Evolutionary conservation across 1,139 yeast genomes (phyloP).

Genomic region (Blastobotrys apis): DNA sequence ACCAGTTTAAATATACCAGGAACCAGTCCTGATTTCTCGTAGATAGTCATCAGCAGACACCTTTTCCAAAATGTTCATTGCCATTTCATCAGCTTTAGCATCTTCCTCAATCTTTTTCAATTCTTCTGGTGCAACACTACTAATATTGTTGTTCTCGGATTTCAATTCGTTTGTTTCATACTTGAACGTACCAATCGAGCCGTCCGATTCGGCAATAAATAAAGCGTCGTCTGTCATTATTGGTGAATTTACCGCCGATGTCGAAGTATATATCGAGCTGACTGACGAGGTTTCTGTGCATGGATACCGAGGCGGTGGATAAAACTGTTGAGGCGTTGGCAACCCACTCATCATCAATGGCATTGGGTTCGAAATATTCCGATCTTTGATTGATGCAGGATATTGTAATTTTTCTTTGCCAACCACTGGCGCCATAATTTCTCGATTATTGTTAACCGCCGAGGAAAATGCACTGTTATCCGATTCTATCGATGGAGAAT

Average conservation of each 20-base stretch:
- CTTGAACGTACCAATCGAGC: neutral
- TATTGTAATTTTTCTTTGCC: no score
- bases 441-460: neutral
- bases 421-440: neutral
- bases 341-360: no score
- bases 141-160: neutral
- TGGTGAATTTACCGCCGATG: conserved; percentile 5
- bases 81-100: conserved; percentile 35
- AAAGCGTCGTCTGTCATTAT: conserved; percentile 3
- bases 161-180: neutral
- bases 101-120: conserved; percentile 18
- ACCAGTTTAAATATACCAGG: conserved; percentile 25
- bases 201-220: conserved; percentile 11
- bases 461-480: no score
- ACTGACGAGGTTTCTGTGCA: conserved; percentile 6
- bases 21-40: conserved; percentile 26
- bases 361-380: no score
- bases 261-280: conserved; percentile 13
- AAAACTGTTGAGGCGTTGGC: neutral
- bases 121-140: neutral
- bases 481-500: neutral
- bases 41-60: conserved; percentile 30
- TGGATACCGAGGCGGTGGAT: conserved; percentile 8
- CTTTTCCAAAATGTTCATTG: conserved; percentile 33
- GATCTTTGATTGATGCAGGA: no score